Percentiles rank a stretch among this genome's conserved stretches.
phyloP scores from a whole-genome alignment of 2,329 filamentous ascomycete genomes.

The Fusarium foetens region DNA sequence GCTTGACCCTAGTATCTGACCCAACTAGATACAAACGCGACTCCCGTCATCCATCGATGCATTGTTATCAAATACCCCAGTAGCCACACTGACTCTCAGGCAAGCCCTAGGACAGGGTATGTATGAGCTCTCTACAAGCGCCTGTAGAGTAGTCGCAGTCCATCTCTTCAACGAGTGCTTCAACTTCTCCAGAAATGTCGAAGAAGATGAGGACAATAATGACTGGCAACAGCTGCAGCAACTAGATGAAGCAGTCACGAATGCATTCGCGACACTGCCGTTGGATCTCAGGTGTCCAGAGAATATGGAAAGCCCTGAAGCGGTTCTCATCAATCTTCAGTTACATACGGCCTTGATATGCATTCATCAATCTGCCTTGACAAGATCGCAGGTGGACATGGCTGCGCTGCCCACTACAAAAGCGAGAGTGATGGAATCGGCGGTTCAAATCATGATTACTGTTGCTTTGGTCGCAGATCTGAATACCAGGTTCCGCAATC shows the following conservation, averaged over 20 bases:
- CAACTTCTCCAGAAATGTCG: slow-evolving; percentile 26
- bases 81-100: slow-evolving; percentile 47
- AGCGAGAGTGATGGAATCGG: slow-evolving; percentile 12
- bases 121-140: slow-evolving; percentile 32
- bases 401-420: slow-evolving; percentile 7
- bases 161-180: slow-evolving; percentile 38
- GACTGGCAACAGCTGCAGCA: slow-evolving; percentile 25
- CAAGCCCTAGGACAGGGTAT: slow-evolving; percentile 32
- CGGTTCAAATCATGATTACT: slow-evolving; percentile 31
- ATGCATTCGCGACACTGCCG: slow-evolving; percentile 23
- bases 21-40: background rate
- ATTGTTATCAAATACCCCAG: slow-evolving; percentile 4
- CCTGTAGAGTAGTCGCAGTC: slow-evolving; percentile 31
- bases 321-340: slow-evolving; percentile 32
- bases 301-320: slow-evolving; percentile 22
- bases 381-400: slow-evolving; percentile 25
- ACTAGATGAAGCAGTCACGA: slow-evolving; percentile 14
- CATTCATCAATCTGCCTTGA: slow-evolving; percentile 10
- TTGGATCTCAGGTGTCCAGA: slow-evolving; percentile 24
- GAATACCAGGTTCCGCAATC: slow-evolving; percentile 20
- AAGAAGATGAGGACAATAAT: slow-evolving; percentile 17
- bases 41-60: slow-evolving; percentile 17
- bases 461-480: slow-evolving; percentile 28
- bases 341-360: slow-evolving; percentile 30
- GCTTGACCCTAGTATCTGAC: background rate